These are phyloP conservation scores for Colletotrichum chrysophilum DNA, from an alignment of 2,329 filamentous ascomycete genomes.

Conservation along the genomic window DNA sequence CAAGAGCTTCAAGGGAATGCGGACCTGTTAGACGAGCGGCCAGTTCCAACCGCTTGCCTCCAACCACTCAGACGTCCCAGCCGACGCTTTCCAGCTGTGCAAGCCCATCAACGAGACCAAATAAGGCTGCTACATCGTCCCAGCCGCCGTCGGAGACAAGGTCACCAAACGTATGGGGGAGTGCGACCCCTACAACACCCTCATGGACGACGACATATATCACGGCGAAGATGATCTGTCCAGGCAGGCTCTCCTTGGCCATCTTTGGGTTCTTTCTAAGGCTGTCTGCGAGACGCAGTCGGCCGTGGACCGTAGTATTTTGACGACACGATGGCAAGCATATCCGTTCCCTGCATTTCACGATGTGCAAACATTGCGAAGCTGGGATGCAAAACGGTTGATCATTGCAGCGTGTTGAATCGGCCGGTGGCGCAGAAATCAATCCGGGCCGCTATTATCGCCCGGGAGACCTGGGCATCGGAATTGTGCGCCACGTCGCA, in stretches of 20 bases:
- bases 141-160: background rate
- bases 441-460: background rate
- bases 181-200: background rate
- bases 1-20: background rate
- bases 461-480: background rate
- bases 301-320: background rate
- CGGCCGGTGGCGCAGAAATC: background rate
- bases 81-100: background rate
- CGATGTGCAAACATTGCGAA: background rate
- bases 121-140: background rate
- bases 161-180: background rate
- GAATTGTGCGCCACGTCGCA: background rate
- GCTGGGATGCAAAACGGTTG: background rate
- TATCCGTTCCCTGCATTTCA: background rate
- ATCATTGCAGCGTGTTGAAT: background rate
- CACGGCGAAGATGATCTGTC: background rate
- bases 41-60: no score
- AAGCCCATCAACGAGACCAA: background rate
- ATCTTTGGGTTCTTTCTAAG: background rate
- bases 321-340: background rate
- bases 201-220: background rate
- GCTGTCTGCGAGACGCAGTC: background rate
- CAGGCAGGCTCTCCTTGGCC: background rate
- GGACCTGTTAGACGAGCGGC: background rate
- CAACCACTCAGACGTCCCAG: background rate